phyloP scores from a whole-genome alignment of 1,284 basidiomycete genomes.

The Leccinum angustisporum region DNA sequence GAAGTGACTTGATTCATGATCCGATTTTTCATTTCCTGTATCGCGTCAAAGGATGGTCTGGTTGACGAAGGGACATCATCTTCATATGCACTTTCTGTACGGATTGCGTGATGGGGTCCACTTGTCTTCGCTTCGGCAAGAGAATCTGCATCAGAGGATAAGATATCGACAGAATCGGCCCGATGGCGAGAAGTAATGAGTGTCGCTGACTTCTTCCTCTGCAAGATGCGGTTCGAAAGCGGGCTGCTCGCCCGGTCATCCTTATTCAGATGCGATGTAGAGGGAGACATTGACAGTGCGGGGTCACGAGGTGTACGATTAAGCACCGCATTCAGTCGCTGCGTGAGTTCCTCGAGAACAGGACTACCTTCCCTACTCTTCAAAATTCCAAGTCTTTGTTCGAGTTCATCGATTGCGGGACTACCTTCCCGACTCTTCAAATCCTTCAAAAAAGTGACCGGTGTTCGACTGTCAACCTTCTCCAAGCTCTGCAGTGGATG shows the following conservation, averaged over 20 bases:
- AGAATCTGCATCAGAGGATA: conserved; percentile 5
- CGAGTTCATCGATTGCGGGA: conserved; percentile 56
- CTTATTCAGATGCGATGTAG: conserved; percentile 7
- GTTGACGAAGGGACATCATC: conserved; percentile 30
- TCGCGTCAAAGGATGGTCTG: conserved; percentile 47
- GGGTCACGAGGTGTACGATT: conserved; percentile 36
- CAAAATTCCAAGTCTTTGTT: conserved; percentile 54
- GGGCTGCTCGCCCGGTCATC: conserved; percentile 33
- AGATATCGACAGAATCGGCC: conserved; percentile 5
- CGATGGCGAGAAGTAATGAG: conserved; percentile 6
- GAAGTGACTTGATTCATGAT: conserved; percentile 43
- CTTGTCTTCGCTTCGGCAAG: conserved; percentile 5
- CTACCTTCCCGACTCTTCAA: conserved; percentile 47
- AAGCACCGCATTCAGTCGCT: conserved; percentile 48
- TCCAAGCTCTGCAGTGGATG: conserved; percentile 32
- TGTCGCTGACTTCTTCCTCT: conserved; percentile 23
- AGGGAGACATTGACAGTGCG: conserved; percentile 14
- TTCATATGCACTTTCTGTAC: conserved; percentile 4
- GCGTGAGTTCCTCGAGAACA: conserved; percentile 55
- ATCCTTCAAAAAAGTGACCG: conserved; percentile 40
- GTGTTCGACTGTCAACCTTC: conserved; percentile 34
- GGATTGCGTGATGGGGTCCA: conserved; percentile 4
- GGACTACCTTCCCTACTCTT: conserved; percentile 63
- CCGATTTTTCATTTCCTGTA: conserved; percentile 64
- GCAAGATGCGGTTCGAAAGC: conserved; percentile 28